Evolutionary conservation across 2,329 filamentous ascomycete genomes (phyloP), one percentile per base, ranked within the genome.

Genomic region (Botrytis porri): DNA sequence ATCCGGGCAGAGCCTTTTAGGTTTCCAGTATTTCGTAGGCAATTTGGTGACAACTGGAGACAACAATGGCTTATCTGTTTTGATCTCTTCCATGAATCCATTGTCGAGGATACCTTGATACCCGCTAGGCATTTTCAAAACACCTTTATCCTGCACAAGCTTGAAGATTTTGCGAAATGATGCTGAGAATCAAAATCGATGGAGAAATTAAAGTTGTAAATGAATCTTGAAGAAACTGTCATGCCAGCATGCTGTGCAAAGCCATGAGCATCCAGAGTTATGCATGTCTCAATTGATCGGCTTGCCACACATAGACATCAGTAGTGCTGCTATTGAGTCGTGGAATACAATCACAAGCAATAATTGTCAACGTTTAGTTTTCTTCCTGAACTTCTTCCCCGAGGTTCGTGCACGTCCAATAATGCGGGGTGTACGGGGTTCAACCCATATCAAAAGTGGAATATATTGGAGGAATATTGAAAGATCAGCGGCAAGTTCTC

Each of bases 51-150:
- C 32, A 35, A 22, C 22, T 39, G 64, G 64, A 37, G 35, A 67
- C 45, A 54, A 41, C 18, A 67, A 67, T 29, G 64, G 45, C 25
- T 67, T 45, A 35, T 73, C 73, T 25, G 66, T 57, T 57, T 71
- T 67, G 22, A 64, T 59, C 32, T 63, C 71, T 25, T 73, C 72
- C 66, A 69, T 62, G 18, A 54, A 70, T 16, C 41, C 67, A 39
- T 63, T 45, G n/a, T 70, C 67, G 22, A 73, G 51, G 18, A 73
- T 64, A 60, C 72, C 60, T 65, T 70, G 35, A 32, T 73, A 70
- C 65, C 59, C 60, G 45, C 48, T n/a, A 57, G 72, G 65, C 70
- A 72, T 72, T 59, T 48, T 59, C 20, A 43, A 22, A 22, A 29
- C 25, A 43, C 48, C 14, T 25, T 45, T 54, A 12, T 41, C 32